A percentile compares a stretch with the other conserved stretches of the same genome.
Evolutionary conservation across 805 yeast species (phyloP).

Genomic region (Starmera quercuum): DNA sequence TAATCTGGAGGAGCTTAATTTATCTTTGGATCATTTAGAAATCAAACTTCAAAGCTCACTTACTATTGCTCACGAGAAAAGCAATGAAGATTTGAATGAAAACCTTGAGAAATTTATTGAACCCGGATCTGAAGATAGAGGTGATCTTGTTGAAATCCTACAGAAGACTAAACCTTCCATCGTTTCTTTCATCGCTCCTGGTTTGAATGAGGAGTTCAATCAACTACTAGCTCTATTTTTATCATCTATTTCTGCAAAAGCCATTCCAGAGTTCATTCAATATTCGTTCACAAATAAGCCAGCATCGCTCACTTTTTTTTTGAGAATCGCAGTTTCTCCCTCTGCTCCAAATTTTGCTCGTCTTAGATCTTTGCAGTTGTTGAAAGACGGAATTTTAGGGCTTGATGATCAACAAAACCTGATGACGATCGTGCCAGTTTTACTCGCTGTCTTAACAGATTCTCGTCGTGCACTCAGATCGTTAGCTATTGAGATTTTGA

Average conservation of each 20-base stretch:
- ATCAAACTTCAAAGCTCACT: slow-evolving; percentile 64
- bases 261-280: slow-evolving; percentile 19
- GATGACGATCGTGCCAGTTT: slow-evolving; percentile 51
- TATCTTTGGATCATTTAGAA: slow-evolving; percentile 43
- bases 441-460: slow-evolving; percentile 48
- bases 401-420: slow-evolving; percentile 31
- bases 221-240: slow-evolving; percentile 35
- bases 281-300: slow-evolving; percentile 31
- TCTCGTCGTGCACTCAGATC: slow-evolving; percentile 42
- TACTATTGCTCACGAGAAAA: slow-evolving; percentile 14
- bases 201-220: slow-evolving; percentile 32
- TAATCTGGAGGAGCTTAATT: slow-evolving; percentile 26
- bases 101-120: slow-evolving; percentile 16
- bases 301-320: slow-evolving; percentile 46
- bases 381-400: slow-evolving; percentile 26
- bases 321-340: slow-evolving; percentile 49
- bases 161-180: slow-evolving; percentile 10
- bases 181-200: slow-evolving; percentile 28
- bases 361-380: slow-evolving; percentile 35
- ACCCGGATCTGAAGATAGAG: slow-evolving; percentile 5
- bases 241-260: slow-evolving; percentile 29
- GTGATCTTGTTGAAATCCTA: slow-evolving; percentile 9
- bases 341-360: slow-evolving; percentile 53
- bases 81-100: slow-evolving; percentile 22
- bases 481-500: slow-evolving; percentile 30